These are phyloP conservation scores for Epichloe hybrida DNA, from an alignment of 2,329 filamentous ascomycete genomes.

Conservation along the genomic window DNA sequence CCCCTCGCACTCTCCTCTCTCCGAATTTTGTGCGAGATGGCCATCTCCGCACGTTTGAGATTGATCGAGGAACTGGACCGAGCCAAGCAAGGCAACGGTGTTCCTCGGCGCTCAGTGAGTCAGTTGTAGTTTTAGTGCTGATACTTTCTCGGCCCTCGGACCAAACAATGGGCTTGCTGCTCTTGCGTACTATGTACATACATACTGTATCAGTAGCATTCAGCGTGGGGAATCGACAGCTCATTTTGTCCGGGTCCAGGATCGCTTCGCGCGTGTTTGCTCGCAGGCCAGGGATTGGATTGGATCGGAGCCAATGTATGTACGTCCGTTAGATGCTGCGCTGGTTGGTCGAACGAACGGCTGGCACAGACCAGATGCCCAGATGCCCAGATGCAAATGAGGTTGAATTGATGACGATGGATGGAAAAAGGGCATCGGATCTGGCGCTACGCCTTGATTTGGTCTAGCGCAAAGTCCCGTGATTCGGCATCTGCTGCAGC, in stretches of 20 bases:
- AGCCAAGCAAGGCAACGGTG: background rate
- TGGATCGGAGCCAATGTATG: too few species aligned
- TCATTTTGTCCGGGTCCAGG: background rate
- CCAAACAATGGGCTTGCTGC: too few species aligned
- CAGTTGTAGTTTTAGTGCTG: too few species aligned
- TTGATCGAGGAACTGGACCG: background rate
- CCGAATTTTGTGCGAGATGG: background rate
- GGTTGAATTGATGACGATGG: background rate
- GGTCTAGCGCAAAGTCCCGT: slow-evolving; percentile 3
- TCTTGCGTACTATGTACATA: too few species aligned
- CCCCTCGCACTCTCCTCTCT: too few species aligned
- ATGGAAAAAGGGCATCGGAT: background rate
- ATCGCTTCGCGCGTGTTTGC: background rate
- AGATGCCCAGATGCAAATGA: background rate
- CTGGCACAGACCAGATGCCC: slow-evolving; percentile 1
- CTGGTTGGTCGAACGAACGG: background rate
- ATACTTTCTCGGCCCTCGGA: too few species aligned
- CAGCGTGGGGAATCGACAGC: background rate
- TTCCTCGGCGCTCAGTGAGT: background rate
- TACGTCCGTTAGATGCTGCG: background rate
- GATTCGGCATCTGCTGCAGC: background rate
- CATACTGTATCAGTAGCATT: background rate
- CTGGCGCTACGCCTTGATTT: background rate
- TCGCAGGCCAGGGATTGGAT: background rate
- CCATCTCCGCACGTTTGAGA: slow-evolving; percentile 1